A percentile compares a stretch with the other conserved stretches of the same genome.
phyloP scores from a whole-genome alignment of 2,329 filamentous ascomycete species.

The Ceratocystis smalleyi region DNA sequence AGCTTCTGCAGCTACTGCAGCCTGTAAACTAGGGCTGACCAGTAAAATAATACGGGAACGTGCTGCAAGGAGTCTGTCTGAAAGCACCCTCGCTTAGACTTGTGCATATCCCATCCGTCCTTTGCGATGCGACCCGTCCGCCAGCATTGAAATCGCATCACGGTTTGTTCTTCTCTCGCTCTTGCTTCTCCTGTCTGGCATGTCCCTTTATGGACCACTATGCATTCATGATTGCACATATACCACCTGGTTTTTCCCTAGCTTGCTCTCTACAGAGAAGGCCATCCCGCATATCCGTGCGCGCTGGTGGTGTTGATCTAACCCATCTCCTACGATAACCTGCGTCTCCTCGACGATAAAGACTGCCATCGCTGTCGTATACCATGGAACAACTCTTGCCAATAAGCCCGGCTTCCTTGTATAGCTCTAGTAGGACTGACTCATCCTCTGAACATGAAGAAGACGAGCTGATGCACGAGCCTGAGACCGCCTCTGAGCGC shows the following conservation, averaged over 20 bases:
- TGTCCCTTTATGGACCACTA: neutral
- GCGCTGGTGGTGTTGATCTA: slow-evolving; percentile 1
- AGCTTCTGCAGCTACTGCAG: neutral
- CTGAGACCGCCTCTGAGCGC: slow-evolving; percentile 32
- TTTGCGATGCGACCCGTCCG: neutral
- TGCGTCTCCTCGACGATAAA: neutral
- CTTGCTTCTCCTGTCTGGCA: neutral
- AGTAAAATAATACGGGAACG: neutral
- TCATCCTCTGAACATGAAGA: slow-evolving; percentile 27
- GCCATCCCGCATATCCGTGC: neutral
- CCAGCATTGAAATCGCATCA: neutral
- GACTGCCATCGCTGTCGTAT: neutral
- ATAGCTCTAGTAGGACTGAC: slow-evolving; percentile 1
- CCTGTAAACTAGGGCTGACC: neutral
- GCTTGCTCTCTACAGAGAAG: neutral
- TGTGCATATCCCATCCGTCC: neutral
- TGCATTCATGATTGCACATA: neutral
- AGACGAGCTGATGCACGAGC: slow-evolving; percentile 34
- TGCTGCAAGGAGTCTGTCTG: neutral
- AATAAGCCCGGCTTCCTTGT: neutral
- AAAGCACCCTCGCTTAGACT: neutral
- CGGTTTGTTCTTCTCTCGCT: neutral
- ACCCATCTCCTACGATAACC: neutral
- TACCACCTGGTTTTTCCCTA: neutral
- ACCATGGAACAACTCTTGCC: slow-evolving; percentile 1